phyloP scores from a whole-genome alignment of 78 protist species.

The Tieghemostelium lacteum region DNA sequence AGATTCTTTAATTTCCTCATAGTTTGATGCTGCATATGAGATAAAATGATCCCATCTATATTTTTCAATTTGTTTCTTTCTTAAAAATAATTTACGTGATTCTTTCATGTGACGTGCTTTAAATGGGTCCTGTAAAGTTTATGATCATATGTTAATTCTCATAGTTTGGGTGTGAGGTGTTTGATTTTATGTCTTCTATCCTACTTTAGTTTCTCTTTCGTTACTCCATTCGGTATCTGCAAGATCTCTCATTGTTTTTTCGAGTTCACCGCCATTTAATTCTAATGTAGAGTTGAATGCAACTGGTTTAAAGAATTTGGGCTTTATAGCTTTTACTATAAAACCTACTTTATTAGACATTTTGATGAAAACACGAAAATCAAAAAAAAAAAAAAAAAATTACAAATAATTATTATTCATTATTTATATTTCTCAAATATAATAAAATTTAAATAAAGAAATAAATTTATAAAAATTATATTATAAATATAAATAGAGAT shows the following conservation, averaged over 20 bases:
- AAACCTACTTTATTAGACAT: background rate
- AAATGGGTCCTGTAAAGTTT: too few species aligned
- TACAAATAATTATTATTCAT: too few species aligned
- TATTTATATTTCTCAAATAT: too few species aligned
- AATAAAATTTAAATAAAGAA: too few species aligned
- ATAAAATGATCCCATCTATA: background rate
- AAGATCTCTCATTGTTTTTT: background rate
- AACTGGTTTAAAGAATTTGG: background rate
- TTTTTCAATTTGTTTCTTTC: background rate
- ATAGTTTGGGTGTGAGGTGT: too few species aligned
- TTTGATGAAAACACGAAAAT: background rate
- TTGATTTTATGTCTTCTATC: background rate
- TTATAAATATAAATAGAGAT: too few species aligned
- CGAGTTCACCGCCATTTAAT: background rate
- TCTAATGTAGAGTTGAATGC: background rate
- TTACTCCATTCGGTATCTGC: background rate
- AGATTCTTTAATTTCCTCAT: background rate
- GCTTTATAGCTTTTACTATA: background rate
- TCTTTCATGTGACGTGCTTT: background rate
- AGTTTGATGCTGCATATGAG: background rate
- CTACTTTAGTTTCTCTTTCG: background rate
- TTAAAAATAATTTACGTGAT: background rate
- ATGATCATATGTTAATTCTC: too few species aligned
- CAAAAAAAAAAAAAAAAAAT: too few species aligned
- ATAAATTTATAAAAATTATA: too few species aligned